These are phyloP conservation scores for Magnolia kwangsiensis DNA, from an alignment of 164 flowering plant species.

Conservation along the genomic window DNA sequence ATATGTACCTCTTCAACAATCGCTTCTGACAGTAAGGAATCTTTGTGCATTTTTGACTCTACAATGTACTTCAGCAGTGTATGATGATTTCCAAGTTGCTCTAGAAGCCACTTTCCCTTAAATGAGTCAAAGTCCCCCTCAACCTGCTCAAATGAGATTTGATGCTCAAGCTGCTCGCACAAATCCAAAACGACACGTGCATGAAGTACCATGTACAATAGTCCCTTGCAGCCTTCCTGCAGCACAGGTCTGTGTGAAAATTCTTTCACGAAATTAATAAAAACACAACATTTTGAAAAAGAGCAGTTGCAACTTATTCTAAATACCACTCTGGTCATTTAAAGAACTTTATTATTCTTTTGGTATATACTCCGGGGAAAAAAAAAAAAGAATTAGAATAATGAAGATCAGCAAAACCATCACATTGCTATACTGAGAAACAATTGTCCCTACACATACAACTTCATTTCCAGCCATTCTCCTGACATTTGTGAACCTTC, in stretches of 20 bases:
- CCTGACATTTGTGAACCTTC: neutral
- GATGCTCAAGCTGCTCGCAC: slow-evolving; percentile 74
- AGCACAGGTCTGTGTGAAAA: slow-evolving; percentile 1
- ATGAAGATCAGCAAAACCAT: neutral
- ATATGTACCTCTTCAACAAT: slow-evolving; percentile 86
- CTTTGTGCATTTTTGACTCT: slow-evolving; percentile 85
- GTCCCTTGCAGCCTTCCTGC: slow-evolving; percentile 98
- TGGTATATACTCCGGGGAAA: too few species aligned
- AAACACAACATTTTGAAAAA: neutral
- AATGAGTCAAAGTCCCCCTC: slow-evolving; percentile 96
- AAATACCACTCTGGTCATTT: too few species aligned
- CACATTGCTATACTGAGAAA: neutral
- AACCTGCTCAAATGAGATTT: slow-evolving; percentile 85
- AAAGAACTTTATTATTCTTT: too few species aligned
- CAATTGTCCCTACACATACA: neutral
- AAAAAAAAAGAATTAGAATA: too few species aligned
- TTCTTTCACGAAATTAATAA: neutral
- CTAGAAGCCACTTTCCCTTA: slow-evolving; percentile 82
- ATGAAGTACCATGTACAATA: slow-evolving; percentile 95
- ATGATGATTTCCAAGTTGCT: slow-evolving; percentile 90
- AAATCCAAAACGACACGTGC: slow-evolving; percentile 93
- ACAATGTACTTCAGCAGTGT: slow-evolving; percentile 77
- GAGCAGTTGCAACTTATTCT: neutral
- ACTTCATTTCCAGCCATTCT: neutral
- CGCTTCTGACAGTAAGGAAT: slow-evolving; percentile 86